Conservation (phyloP, 768 basidiomycete species). For the Mycena rebaudengoi region DNA sequence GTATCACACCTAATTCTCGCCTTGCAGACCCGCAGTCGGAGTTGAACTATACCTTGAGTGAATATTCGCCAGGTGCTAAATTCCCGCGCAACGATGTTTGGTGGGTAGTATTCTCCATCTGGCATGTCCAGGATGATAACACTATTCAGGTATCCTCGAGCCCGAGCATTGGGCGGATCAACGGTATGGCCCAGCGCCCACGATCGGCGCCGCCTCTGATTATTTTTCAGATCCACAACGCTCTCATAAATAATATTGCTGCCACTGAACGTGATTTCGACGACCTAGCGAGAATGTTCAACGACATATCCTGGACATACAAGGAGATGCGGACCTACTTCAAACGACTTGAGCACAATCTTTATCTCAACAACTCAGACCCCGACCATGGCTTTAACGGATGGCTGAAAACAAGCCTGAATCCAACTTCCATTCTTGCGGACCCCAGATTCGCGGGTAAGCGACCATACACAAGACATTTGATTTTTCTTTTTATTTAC, state of each 20-base stretch:
- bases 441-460: slow-evolving; percentile 32
- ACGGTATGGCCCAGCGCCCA: slow-evolving; percentile 27
- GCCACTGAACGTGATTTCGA: background rate
- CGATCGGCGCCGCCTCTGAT: background rate
- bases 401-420: slow-evolving; percentile 39
- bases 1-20: background rate
- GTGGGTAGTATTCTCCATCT: slow-evolving; percentile 25
- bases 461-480: too few relatives aligned
- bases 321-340: slow-evolving; percentile 41
- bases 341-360: slow-evolving; percentile 35
- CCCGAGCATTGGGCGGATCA: slow-evolving; percentile 39
- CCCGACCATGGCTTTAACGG: slow-evolving; percentile 40
- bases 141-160: slow-evolving; percentile 39
- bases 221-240: slow-evolving; percentile 1
- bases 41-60: too few relatives aligned
- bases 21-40: slow-evolving; percentile 34
- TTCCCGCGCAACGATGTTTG: too few relatives aligned
- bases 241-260: background rate
- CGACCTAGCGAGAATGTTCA: slow-evolving; percentile 24
- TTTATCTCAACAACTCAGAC: slow-evolving; percentile 25
- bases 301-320: slow-evolving; percentile 38
- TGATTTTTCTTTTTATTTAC: background rate
- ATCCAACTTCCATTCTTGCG: slow-evolving; percentile 28
- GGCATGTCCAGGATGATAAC: slow-evolving; percentile 4
- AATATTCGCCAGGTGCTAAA: too few relatives aligned